These are phyloP conservation scores for Lepidium aucheri DNA, from an alignment of 345 rosid genomes.

Conservation along the genomic window DNA sequence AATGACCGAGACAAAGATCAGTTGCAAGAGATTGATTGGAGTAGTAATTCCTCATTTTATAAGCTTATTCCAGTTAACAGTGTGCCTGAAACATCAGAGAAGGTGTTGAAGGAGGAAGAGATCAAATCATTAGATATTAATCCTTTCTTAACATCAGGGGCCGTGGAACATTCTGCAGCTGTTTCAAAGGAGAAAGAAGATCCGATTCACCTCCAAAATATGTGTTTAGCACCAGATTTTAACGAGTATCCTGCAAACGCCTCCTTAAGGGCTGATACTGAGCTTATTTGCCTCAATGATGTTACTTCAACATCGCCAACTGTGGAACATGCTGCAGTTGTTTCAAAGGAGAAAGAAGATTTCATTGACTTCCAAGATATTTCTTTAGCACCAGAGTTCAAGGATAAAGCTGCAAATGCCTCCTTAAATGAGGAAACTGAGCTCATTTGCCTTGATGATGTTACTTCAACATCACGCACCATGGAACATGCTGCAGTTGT, in stretches of 20 bases:
- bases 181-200: constrained; percentile 1
- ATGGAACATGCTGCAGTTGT: not conserved
- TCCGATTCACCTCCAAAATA: not conserved
- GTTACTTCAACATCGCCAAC: not conserved
- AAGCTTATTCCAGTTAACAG: not conserved
- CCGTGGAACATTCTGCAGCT: not conserved
- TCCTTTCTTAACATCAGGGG: constrained; percentile 12
- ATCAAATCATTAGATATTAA: constrained; percentile 13
- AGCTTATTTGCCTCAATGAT: not conserved
- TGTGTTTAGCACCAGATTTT: not conserved
- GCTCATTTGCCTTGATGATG: not conserved
- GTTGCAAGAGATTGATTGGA: not conserved
- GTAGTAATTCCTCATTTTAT: not conserved
- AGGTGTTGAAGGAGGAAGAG: constrained; percentile 18
- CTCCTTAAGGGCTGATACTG: not conserved
- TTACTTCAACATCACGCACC: not conserved
- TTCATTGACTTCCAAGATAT: not conserved
- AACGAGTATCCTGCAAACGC: not conserved
- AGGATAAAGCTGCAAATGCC: not conserved
- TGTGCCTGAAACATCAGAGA: constrained; percentile 11
- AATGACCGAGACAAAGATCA: constrained; percentile 2
- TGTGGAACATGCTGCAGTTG: not conserved
- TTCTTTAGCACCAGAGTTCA: not conserved
- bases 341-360: not conserved
- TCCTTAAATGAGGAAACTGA: not conserved